Evolutionary conservation across 257 asterid species (phyloP).

Genomic region (Misopates orontium): DNA sequence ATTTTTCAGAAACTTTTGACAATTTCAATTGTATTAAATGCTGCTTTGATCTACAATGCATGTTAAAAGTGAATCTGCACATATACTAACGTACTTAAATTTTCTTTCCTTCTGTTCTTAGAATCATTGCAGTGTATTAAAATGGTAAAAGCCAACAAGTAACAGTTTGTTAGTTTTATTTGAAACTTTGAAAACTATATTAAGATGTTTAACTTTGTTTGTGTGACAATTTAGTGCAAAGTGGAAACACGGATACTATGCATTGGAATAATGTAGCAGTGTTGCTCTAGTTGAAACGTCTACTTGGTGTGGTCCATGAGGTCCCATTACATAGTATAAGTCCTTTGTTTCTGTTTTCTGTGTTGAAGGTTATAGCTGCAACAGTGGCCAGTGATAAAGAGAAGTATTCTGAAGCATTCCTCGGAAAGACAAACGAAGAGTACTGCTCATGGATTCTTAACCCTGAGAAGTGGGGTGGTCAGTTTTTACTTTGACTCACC

Average conservation of each 20-base stretch:
- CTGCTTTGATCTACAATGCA: conserved; percentile 13
- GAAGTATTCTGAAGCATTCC: conserved; percentile 80
- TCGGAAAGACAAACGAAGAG: conserved; percentile 81
- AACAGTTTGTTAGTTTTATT: neutral
- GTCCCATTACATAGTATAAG: too few species aligned
- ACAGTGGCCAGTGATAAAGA: conserved; percentile 80
- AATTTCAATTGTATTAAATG: conserved; percentile 5
- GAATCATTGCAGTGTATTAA: neutral
- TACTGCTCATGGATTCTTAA: conserved; percentile 89
- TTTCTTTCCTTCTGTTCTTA: neutral
- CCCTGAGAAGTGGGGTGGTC: conserved; percentile 99
- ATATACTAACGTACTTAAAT: neutral
- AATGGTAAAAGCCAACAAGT: neutral
- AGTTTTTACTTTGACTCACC: conserved; percentile 23
- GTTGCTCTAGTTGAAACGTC: neutral
- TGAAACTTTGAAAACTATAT: neutral
- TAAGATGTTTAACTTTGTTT: neutral
- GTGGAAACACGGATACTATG: neutral
- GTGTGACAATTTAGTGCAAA: neutral
- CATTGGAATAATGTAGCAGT: neutral
- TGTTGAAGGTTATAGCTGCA: conserved; percentile 84
- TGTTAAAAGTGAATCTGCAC: conserved; percentile 1
- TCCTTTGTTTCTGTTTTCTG: neutral
- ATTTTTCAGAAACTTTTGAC: conserved; percentile 1
- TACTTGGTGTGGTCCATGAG: neutral